Evolutionary conservation across 768 basidiomycete species (phyloP).

Genomic region (Auricularia sp.): DNA sequence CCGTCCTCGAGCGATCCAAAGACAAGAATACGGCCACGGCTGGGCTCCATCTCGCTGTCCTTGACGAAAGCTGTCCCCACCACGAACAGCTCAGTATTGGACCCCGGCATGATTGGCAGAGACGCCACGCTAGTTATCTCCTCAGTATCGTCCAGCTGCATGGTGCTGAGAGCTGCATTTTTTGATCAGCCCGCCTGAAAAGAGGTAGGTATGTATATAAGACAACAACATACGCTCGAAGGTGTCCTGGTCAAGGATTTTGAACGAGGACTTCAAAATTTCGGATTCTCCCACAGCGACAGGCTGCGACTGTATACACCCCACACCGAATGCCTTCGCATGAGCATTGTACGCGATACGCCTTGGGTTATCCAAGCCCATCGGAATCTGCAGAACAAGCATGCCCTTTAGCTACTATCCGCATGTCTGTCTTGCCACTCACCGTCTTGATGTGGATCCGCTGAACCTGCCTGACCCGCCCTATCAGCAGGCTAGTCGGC

Average conservation of each 20-base stretch:
- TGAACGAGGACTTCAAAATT: conserved; percentile 44
- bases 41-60: conserved; percentile 24
- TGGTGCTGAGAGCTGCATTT: conserved; percentile 36
- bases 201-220: too few relatives aligned
- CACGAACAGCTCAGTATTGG: conserved; percentile 32
- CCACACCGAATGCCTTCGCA: conserved; percentile 54
- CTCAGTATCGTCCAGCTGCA: conserved; percentile 43
- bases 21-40: conserved; percentile 53
- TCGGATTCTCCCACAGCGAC: conserved; percentile 43
- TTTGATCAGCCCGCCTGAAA: conserved; percentile 9
- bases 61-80: conserved; percentile 30
- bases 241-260: conserved; percentile 52
- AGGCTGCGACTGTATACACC: conserved; percentile 46
- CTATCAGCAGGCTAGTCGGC: conserved; percentile 48
- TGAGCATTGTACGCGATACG: conserved; percentile 50
- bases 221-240: conserved; percentile 44
- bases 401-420: too few relatives aligned
- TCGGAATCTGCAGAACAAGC: conserved; percentile 39
- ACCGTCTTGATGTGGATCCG: conserved; percentile 79
- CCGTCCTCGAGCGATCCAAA: conserved; percentile 22
- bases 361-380: conserved; percentile 65
- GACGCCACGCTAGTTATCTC: conserved; percentile 45
- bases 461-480: conserved; percentile 54
- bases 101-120: conserved; percentile 19
- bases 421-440: conserved; percentile 13